phyloP scores from a whole-genome alignment of 306 rosid genomes.

The Quercus parvula region DNA sequence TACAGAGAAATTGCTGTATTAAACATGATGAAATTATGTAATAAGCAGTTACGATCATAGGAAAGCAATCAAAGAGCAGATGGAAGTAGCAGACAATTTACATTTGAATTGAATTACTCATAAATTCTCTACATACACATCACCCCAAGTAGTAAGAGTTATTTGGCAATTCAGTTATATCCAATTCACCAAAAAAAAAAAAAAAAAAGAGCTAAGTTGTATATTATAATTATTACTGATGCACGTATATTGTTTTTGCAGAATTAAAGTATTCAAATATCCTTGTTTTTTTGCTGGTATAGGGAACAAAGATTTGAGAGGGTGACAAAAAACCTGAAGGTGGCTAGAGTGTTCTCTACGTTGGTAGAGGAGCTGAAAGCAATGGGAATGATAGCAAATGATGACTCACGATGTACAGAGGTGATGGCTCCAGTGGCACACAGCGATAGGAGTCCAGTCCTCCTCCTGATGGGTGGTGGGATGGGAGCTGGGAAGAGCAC shows the following conservation, averaged over 20 bases:
- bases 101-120: neutral
- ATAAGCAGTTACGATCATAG: neutral
- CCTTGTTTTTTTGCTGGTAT: neutral
- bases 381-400: constrained; percentile 72
- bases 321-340: constrained; percentile 86
- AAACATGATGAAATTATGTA: neutral
- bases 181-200: neutral
- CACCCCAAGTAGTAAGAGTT: neutral
- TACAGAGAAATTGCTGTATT: neutral
- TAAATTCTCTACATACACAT: neutral
- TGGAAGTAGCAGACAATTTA: neutral
- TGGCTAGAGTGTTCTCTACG: constrained; percentile 87
- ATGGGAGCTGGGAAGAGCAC: constrained; percentile 99
- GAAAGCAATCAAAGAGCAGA: neutral
- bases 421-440: constrained; percentile 98
- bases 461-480: constrained; percentile 97
- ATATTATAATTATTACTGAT: neutral
- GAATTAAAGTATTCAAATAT: too few species aligned
- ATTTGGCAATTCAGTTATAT: neutral
- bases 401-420: constrained; percentile 87
- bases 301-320: constrained; percentile 95
- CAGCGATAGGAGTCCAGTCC: constrained; percentile 90
- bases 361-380: constrained; percentile 96
- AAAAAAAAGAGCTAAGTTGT: neutral
- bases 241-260: neutral